Conservation (phyloP, 2,329 filamentous ascomycete genomes). For the Trematosphaeria pertusa region DNA sequence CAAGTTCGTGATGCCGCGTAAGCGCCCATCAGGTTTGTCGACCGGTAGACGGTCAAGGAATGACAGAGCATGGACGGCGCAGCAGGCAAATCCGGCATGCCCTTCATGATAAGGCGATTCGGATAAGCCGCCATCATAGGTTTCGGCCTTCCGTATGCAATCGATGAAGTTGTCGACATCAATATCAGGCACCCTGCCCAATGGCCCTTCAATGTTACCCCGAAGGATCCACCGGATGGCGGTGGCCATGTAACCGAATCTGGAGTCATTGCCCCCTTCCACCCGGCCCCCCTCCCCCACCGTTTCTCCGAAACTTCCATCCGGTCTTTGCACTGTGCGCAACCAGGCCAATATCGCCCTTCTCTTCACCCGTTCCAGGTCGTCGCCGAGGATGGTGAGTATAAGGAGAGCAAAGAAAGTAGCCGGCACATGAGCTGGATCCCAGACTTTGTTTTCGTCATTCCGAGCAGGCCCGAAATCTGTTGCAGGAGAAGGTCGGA, state of each 20-base stretch:
- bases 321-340: constrained; percentile 73
- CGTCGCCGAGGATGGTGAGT: constrained; percentile 70
- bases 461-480: constrained; percentile 58
- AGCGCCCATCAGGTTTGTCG: constrained; percentile 29
- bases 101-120: constrained; percentile 82
- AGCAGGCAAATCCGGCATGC: constrained; percentile 91
- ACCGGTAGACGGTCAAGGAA: constrained; percentile 70
- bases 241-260: constrained; percentile 86
- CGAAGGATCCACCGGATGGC: constrained; percentile 82
- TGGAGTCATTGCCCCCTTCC: constrained; percentile 82
- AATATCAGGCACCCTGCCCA: constrained; percentile 72
- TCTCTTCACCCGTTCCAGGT: constrained; percentile 69
- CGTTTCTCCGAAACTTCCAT: constrained; percentile 92
- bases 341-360: constrained; percentile 76
- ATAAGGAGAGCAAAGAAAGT: constrained; percentile 87
- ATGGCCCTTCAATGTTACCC: constrained; percentile 61
- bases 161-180: constrained; percentile 72
- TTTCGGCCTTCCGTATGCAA: constrained; percentile 74
- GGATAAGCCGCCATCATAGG: constrained; percentile 84
- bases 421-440: constrained; percentile 83
- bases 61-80: constrained; percentile 77
- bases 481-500: constrained; percentile 82
- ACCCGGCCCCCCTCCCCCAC: constrained; percentile 66
- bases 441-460: constrained; percentile 65
- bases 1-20: constrained; percentile 48